Conservation (phyloP, 106 monocot species). For the Chionographis japonica region DNA sequence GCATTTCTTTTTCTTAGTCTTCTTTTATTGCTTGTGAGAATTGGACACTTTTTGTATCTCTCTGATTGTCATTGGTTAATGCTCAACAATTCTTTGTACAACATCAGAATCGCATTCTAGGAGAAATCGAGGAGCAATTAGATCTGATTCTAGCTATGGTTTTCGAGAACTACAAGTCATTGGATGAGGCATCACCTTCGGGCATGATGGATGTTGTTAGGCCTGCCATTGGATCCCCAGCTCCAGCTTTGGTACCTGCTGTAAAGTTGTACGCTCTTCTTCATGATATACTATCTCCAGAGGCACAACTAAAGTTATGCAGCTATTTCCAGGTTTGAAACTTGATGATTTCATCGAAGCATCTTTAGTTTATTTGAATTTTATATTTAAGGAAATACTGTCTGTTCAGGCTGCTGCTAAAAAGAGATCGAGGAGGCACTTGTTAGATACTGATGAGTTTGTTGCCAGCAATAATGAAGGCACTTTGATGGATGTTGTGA, state of each 20-base stretch:
- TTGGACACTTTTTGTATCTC: too few relatives aligned
- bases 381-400: neutral
- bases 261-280: slow-evolving; percentile 84
- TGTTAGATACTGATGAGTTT: slow-evolving; percentile 93
- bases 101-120: slow-evolving; percentile 86
- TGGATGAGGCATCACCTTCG: slow-evolving; percentile 76
- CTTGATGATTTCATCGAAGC: neutral
- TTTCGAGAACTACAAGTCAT: slow-evolving; percentile 96
- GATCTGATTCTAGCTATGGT: slow-evolving; percentile 61
- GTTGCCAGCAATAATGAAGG: slow-evolving; percentile 52
- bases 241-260: slow-evolving; percentile 73
- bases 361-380: neutral
- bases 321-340: slow-evolving; percentile 77
- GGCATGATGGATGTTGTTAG: slow-evolving; percentile 70
- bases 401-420: slow-evolving; percentile 74
- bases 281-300: slow-evolving; percentile 87
- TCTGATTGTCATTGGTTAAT: too few relatives aligned
- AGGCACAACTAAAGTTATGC: slow-evolving; percentile 85
- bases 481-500: slow-evolving; percentile 39
- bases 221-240: slow-evolving; percentile 67
- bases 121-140: slow-evolving; percentile 85
- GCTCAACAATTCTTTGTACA: neutral
- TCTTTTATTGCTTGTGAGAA: too few relatives aligned
- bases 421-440: slow-evolving; percentile 77
- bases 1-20: too few relatives aligned